Evolutionary conservation across 345 rosid species (phyloP).

Genomic region (Salix caprea): DNA sequence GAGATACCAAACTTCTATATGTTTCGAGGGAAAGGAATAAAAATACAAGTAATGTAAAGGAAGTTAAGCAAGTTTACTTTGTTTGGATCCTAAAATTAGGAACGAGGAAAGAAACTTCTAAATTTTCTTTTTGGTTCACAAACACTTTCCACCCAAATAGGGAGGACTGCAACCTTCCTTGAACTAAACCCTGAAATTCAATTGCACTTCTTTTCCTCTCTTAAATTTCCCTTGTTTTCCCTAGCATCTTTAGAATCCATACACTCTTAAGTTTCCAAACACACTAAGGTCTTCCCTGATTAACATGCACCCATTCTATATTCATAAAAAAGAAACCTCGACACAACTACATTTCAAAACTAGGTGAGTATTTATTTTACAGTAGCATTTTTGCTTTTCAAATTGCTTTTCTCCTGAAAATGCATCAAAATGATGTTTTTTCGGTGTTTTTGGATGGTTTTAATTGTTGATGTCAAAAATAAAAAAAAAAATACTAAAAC

Average conservation of each 20-base stretch:
- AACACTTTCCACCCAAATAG: neutral
- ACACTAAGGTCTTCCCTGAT: neutral
- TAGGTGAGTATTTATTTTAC: neutral
- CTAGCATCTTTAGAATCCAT: neutral
- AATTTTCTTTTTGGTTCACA: too few species aligned
- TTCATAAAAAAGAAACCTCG: neutral
- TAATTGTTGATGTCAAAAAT: too few species aligned
- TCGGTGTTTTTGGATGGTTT: too few species aligned
- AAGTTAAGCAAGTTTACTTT: too few species aligned
- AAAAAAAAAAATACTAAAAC: too few species aligned
- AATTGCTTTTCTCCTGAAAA: neutral
- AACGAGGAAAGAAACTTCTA: too few species aligned
- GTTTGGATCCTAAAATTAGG: too few species aligned
- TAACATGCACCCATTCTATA: neutral
- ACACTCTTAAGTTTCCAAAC: neutral
- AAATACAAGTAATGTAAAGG: too few species aligned
- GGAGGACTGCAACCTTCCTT: neutral
- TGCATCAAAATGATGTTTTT: too few species aligned
- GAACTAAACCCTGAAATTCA: neutral
- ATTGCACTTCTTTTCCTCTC: too few species aligned
- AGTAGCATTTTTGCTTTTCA: neutral
- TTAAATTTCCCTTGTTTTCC: too few species aligned
- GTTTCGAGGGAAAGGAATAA: neutral
- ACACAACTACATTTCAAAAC: neutral
- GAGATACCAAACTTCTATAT: neutral